phyloP scores from a whole-genome alignment of 805 yeast genomes.

The Yamadazyma olivae region DNA sequence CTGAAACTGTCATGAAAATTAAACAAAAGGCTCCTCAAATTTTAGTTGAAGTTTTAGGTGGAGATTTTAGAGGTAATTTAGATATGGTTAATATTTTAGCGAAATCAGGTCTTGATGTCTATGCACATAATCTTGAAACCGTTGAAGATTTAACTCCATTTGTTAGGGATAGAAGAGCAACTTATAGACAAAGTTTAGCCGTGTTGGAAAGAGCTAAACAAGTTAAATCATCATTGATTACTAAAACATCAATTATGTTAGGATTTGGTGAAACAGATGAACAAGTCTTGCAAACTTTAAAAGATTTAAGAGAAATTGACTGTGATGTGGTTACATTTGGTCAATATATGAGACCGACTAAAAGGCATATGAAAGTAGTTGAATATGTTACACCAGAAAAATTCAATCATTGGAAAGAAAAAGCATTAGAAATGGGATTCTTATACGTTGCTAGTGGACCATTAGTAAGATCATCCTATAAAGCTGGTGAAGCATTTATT shows the following conservation, averaged over 20 bases:
- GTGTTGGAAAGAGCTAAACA: conserved; percentile 81
- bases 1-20: conserved; percentile 80
- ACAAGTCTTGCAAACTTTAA: conserved; percentile 72
- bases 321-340: conserved; percentile 98
- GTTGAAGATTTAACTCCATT: conserved; percentile 93
- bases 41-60: conserved; percentile 88
- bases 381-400: conserved; percentile 93
- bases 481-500: conserved; percentile 97
- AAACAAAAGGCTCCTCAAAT: conserved; percentile 88
- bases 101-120: conserved; percentile 85
- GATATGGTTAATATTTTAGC: conserved; percentile 80
- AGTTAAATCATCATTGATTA: conserved; percentile 68
- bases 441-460: conserved; percentile 97
- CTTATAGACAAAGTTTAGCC: conserved; percentile 80
- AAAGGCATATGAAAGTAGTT: conserved; percentile 96
- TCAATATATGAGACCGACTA: conserved; percentile 98
- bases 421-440: conserved; percentile 87
- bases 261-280: conserved; percentile 97
- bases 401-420: conserved; percentile 88
- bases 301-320: conserved; percentile 66
- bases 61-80: conserved; percentile 92
- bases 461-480: conserved; percentile 90
- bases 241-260: conserved; percentile 93
- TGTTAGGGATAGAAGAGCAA: conserved; percentile 95
- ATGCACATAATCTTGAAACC: conserved; percentile 95